Evolutionary conservation across 75 land plant species (phyloP).

Genomic region (Selaginella moellendorffii): DNA sequence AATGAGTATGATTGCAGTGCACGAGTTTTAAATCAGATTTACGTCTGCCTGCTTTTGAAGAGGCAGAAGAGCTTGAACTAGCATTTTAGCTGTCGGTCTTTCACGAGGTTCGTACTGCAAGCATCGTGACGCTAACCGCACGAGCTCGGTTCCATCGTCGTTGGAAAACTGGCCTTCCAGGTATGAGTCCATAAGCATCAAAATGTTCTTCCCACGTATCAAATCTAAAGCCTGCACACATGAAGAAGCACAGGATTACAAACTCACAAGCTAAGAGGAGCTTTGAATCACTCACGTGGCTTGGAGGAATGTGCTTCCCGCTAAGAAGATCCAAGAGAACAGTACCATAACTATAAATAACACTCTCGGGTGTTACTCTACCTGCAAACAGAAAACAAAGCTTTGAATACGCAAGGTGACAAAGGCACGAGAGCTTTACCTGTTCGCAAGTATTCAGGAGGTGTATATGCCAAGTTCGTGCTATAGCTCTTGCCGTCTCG

Average conservation of each 20-base stretch:
- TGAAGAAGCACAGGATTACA: neutral
- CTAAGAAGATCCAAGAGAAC: slow-evolving; percentile 70
- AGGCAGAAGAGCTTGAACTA: slow-evolving; percentile 55
- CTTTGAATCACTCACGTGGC: slow-evolving; percentile 87
- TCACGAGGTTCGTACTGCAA: slow-evolving; percentile 93
- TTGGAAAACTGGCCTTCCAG: slow-evolving; percentile 86
- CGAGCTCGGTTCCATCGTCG: slow-evolving; percentile 78
- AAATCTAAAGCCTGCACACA: slow-evolving; percentile 77
- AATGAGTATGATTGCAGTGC: neutral
- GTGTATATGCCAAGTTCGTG: slow-evolving; percentile 94
- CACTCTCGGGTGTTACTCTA: slow-evolving; percentile 78
- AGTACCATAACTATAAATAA: slow-evolving; percentile 92
- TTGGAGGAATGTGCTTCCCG: slow-evolving; percentile 75
- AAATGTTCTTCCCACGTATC: slow-evolving; percentile 76
- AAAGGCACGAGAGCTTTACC: slow-evolving; percentile 32
- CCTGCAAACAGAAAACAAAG: slow-evolving; percentile 31
- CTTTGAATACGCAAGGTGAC: neutral
- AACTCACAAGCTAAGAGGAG: neutral
- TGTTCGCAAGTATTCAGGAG: slow-evolving; percentile 90
- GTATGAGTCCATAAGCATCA: slow-evolving; percentile 83
- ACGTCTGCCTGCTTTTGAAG: slow-evolving; percentile 79
- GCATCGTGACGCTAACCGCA: slow-evolving; percentile 81
- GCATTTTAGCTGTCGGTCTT: slow-evolving; percentile 57
- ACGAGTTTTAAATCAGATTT: neutral
- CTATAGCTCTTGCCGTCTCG: slow-evolving; percentile 98